Evolutionary conservation across 1,284 basidiomycete genomes (phyloP).

Genomic region (Psilocybe mexicana): DNA sequence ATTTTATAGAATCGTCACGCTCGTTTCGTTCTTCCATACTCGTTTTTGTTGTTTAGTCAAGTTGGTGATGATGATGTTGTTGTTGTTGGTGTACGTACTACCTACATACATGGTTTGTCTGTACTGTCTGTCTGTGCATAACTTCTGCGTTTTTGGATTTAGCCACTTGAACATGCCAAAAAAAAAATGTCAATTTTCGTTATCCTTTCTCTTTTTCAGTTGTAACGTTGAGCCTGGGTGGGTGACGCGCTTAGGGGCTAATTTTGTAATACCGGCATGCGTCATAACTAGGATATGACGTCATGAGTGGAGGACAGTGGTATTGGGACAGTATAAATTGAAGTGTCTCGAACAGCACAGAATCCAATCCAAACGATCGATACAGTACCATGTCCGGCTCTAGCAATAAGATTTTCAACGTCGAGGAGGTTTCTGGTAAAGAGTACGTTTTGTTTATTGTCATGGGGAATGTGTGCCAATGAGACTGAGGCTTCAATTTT

Average conservation of each 20-base stretch:
- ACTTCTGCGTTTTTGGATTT: no score
- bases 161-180: no score
- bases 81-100: slow-evolving; percentile 4
- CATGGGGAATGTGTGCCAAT: neutral
- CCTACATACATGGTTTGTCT: neutral
- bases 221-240: neutral
- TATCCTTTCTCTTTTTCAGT: neutral
- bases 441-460: slow-evolving; percentile 27
- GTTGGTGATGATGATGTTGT: neutral
- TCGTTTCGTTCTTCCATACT: neutral
- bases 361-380: neutral
- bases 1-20: neutral
- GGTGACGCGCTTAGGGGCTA: neutral
- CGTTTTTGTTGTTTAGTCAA: neutral
- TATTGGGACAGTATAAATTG: neutral
- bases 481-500: neutral
- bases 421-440: slow-evolving; percentile 30
- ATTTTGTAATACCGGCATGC: slow-evolving; percentile 9
- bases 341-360: neutral
- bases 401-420: slow-evolving; percentile 33
- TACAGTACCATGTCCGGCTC: slow-evolving; percentile 15
- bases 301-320: slow-evolving; percentile 3
- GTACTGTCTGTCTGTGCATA: slow-evolving; percentile 1
- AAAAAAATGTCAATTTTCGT: no score
- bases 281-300: neutral